Evolutionary conservation across 805 yeast genomes (phyloP), one percentile per base, ranked within the genome.

Genomic region (Lipomyces spencermartinsiae): DNA sequence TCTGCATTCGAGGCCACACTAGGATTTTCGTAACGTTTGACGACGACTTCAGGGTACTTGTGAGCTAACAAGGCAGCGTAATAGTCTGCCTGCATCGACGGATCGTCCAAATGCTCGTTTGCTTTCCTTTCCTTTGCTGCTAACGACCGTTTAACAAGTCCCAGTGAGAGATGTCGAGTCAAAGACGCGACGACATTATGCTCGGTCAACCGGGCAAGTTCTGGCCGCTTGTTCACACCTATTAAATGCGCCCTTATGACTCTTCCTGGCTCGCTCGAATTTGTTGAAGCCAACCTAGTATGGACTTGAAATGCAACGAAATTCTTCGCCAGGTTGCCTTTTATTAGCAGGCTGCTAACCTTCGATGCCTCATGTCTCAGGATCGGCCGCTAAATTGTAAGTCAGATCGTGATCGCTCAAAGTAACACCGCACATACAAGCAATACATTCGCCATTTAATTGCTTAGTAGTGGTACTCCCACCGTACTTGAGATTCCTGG

Each of bases 11-110:
- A 81, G 9, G 97, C 95, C 64, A 95, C 91, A n/a, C 97, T 97
- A 0, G 95, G 90, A 8, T 96, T 90, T 78, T 96, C 98, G 77
- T 86, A 96, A 68, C 99, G 85, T 66, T 95, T 89, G n/a, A 94
- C 92, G 6, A 95, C 97, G 64, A 94, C 89, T 74, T 93, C 97
- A n/a, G 99, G 98, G 77, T 92, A 95, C 79, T 91, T 91, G 64
- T 94, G 85, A 66, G 86, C 86, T 71, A 95, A 78, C 59, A 95
- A 82, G 14, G 87, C 83, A 10, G 85, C 85, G 81, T 95, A 95
- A 75, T 95, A 94, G 65, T 86, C 89, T 1, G 96, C 93, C 80
- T 95, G 99, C 5, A 86, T 82, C 3, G 77, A 80, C 1, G 98
- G 85, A 78, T 91, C 89, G 59, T 82, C 79, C 58, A 91, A 79